These are phyloP conservation scores for Casuarina glauca DNA, from an alignment of 306 rosid species.

Conservation along the genomic window DNA sequence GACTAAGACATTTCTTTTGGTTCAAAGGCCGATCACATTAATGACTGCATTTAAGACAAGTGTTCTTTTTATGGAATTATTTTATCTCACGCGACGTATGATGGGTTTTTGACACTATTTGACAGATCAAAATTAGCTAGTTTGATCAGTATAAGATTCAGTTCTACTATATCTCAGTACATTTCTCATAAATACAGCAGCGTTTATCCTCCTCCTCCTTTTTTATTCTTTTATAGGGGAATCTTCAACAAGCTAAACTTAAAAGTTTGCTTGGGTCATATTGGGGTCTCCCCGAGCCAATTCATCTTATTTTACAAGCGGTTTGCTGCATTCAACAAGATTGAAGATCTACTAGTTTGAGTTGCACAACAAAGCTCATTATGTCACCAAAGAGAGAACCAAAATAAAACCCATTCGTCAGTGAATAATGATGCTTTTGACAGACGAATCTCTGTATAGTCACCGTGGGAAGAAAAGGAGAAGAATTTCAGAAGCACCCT, in stretches of 20 bases:
- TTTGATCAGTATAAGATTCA: too few relatives aligned
- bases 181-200: too few relatives aligned
- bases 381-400: neutral
- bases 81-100: too few relatives aligned
- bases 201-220: too few relatives aligned
- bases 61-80: too few relatives aligned
- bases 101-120: too few relatives aligned
- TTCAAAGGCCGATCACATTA: too few relatives aligned
- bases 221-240: too few relatives aligned
- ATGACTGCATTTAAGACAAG: too few relatives aligned
- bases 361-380: slow-evolving; percentile 1
- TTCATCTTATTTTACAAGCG: neutral
- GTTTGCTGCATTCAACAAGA: neutral
- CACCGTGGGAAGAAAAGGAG: neutral
- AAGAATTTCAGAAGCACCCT: neutral
- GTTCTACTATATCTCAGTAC: too few relatives aligned
- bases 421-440: neutral
- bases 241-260: neutral
- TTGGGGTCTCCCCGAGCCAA: neutral
- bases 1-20: too few relatives aligned
- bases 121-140: too few relatives aligned
- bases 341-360: neutral
- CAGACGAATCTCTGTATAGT: neutral
- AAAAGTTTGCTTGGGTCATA: neutral
- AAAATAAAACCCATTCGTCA: neutral